Conservation (phyloP, 805 yeast genomes). For the Cyberlindnera japonica region DNA sequence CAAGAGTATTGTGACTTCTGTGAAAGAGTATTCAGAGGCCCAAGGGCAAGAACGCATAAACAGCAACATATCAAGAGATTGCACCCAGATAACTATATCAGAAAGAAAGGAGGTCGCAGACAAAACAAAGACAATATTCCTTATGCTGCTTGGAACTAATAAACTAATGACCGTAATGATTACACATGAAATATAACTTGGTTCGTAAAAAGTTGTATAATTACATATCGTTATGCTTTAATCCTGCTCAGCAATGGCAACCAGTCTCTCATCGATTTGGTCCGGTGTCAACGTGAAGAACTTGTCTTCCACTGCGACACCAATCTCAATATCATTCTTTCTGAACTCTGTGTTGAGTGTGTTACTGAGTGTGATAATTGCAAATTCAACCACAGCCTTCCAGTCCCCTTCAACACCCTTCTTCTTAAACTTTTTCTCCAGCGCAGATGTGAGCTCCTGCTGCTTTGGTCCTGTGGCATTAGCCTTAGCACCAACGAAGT, state of each 20-base stretch:
- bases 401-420: constrained; percentile 74
- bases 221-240: no score
- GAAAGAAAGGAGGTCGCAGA: constrained; percentile 41
- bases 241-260: constrained; percentile 95
- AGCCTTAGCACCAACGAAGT: constrained; percentile 86
- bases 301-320: constrained; percentile 70
- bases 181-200: no score
- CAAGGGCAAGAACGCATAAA: constrained; percentile 43
- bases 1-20: constrained; percentile 40
- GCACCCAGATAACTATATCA: constrained; percentile 43
- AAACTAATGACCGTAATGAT: no score
- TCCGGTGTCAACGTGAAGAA: constrained; percentile 75
- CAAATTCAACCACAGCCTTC: constrained; percentile 86
- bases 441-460: constrained; percentile 85
- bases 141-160: background rate
- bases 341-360: constrained; percentile 91
- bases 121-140: background rate
- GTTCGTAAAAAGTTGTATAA: no score
- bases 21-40: constrained; percentile 42
- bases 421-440: constrained; percentile 87
- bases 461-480: constrained; percentile 96
- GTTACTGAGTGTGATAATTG: constrained; percentile 79
- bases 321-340: constrained; percentile 89
- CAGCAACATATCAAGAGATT: constrained; percentile 46
- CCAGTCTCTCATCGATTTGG: constrained; percentile 91